Evolutionary conservation across 2,329 filamentous ascomycete species (phyloP).

Genomic region (Ilyonectria destructans): DNA sequence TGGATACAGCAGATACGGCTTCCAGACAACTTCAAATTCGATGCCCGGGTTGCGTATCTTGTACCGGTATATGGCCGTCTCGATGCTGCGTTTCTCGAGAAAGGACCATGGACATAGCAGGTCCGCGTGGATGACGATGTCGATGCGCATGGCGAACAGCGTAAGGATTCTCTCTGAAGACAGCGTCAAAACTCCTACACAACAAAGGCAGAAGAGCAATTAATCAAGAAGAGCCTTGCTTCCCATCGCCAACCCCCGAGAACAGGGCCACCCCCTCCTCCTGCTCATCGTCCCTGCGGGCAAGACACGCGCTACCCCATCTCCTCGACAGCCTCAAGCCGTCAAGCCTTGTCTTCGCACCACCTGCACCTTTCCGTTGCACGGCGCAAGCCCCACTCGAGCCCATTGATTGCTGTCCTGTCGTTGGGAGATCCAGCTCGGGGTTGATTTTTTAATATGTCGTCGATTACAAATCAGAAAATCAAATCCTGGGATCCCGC

Average conservation of each 20-base stretch:
- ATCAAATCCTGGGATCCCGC: constrained; percentile 20
- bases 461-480: constrained; percentile 52
- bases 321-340: constrained; percentile 7
- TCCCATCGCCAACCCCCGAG: neutral
- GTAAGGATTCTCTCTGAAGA: neutral
- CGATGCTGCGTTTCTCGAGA: constrained; percentile 64
- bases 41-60: constrained; percentile 58
- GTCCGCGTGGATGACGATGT: constrained; percentile 66
- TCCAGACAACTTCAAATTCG: constrained; percentile 64
- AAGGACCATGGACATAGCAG: constrained; percentile 70
- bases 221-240: neutral
- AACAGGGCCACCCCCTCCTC: neutral
- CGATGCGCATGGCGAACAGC: constrained; percentile 38
- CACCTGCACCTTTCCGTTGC: constrained; percentile 13
- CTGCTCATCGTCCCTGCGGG: neutral
- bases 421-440: constrained; percentile 13
- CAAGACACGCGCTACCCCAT: constrained; percentile 9
- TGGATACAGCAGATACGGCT: constrained; percentile 64
- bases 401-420: constrained; percentile 29
- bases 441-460: constrained; percentile 49
- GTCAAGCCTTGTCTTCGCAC: constrained; percentile 23
- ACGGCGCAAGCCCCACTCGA: constrained; percentile 22
- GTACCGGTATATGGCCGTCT: constrained; percentile 62
- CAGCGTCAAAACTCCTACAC: neutral
- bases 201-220: constrained; percentile 22